Base-by-base conservation (phyloP, 495 filamentous ascomycete genomes). In the Penicillium ochrochloron region DNA sequence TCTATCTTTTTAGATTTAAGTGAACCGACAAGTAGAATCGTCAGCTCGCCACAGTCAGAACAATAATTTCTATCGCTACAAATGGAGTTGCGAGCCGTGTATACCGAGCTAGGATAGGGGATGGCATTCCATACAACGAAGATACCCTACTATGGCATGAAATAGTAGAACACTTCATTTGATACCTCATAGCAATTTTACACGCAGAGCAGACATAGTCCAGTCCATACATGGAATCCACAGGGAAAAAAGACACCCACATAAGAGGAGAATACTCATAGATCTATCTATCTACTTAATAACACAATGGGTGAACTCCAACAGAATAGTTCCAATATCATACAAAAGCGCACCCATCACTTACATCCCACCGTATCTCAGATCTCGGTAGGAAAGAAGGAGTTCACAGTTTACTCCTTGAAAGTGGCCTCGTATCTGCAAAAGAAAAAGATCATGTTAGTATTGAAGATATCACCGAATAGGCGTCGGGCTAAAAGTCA, bases 351-450 rank as follows among this genome's bases (percentile, higher is more conserved):
- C 35, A 19, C 39, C 15, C 48, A 62, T 34, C 5, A 1, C 15
- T 31, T 31, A 25, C 14, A 33, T 23, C 25, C 46, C 2, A 8
- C 50, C 23, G 1, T 19, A 34, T 12, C 51, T 10, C 29, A 10
- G 10, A 31, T 34, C 8, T 23, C 15, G 15, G 27, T 56, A 12
- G 17, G n/a, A 9, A 23, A 23, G 17, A 39, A 15, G 51, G 50
- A 29, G 10, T 14, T 21, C 64, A 67, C 50, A 29, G 10, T 14
- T 21, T 65, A 67, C 50, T 65, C 66, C 44, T 75, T 72, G 60
- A 72, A 71, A 23, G 73, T 77, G 31, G 80, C 78, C 64, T 82
- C 80, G 61, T 82, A 82, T 65, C 79, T 82, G 52, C 51, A 56
- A n/a, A 33, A 12, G 15, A 54, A 29, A 48, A 71, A 53, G 60